Evolutionary conservation across 2,329 filamentous ascomycete species (phyloP), one percentile per base, ranked within the genome.

Genomic region (Juglanconis oblonga): DNA sequence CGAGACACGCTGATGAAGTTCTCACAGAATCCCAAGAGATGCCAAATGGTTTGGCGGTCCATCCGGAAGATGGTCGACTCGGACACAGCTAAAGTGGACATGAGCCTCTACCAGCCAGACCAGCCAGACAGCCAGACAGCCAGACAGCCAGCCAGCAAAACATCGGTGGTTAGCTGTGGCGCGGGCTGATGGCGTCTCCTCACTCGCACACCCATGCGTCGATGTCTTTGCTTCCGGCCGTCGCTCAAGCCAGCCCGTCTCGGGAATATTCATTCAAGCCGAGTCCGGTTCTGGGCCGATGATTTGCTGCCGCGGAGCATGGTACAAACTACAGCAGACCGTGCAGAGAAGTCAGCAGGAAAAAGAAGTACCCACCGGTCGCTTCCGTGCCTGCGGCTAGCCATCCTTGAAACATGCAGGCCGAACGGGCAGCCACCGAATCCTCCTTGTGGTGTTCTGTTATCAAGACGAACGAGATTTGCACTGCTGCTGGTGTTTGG

Each of bases 401-500:
- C 56, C 49, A 38, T 31, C 42, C 42, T 47, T 47, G 52, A 55
- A 55, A 47, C 52, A 55, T 29, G 35, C 32, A 55, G 52, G 42
- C 52, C 42, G 52, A 36, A 52, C 57, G 48, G 57, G 50, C 59
- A 58, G 52, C 60, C 57, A 61, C 55, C 53, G 44, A 52, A 59
- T 58, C 59, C 59, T 57, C 51, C 44, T 44, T 44, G 9, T 44
- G 40, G 14, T 14, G 40, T 44, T 5, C 5, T 38, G 24, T 24
- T 24, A 24, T 24, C 24, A 24, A 24, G 24, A 24, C 24, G 24
- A 24, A 24, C 24, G 24, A 24, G 24, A 24, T 24, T 24, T 24
- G 24, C 24, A 24, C 24, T 24, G 24, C 24, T 24, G 24, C 2
- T 38, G 35, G 35, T 3, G 35, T 3, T 3, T 52, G 33, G 13